Conservation (phyloP, 352 stramenopile species). For the Phytophthora quininea region DNA sequence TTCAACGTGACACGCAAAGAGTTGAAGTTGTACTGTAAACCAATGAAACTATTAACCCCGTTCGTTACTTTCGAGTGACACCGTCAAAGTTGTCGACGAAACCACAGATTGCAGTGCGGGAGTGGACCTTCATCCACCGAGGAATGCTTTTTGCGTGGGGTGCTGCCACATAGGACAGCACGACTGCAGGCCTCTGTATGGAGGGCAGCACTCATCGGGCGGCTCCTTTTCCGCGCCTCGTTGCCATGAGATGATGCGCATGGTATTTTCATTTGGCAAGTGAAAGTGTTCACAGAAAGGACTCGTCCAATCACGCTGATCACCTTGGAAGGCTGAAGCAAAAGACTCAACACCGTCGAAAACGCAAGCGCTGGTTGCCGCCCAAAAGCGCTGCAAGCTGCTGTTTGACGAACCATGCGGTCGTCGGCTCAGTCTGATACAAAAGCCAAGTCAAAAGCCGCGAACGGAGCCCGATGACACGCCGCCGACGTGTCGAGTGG, state of each 20-base stretch:
- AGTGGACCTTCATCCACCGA: background rate
- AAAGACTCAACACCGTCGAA: conserved; percentile 1
- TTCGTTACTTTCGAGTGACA: background rate
- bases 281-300: conserved; percentile 17
- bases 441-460: background rate
- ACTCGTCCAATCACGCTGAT: conserved; percentile 37
- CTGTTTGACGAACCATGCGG: conserved; percentile 1
- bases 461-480: background rate
- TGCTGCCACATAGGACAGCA: background rate
- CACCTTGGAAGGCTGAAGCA: conserved; percentile 11
- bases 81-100: background rate
- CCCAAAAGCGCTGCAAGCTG: background rate
- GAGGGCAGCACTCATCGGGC: background rate
- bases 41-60: background rate
- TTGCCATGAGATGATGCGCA: background rate
- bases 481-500: no score
- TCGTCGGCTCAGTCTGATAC: background rate
- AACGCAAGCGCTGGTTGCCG: conserved; percentile 10
- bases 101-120: background rate
- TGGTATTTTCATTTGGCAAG: conserved; percentile 15
- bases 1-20: background rate
- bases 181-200: background rate
- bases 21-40: conserved; percentile 3
- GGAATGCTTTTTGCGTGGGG: background rate
- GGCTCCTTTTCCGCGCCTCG: background rate